These are phyloP conservation scores for Hymenoscyphus repandus DNA, from an alignment of 2,329 filamentous ascomycete genomes.

Conservation along the genomic window DNA sequence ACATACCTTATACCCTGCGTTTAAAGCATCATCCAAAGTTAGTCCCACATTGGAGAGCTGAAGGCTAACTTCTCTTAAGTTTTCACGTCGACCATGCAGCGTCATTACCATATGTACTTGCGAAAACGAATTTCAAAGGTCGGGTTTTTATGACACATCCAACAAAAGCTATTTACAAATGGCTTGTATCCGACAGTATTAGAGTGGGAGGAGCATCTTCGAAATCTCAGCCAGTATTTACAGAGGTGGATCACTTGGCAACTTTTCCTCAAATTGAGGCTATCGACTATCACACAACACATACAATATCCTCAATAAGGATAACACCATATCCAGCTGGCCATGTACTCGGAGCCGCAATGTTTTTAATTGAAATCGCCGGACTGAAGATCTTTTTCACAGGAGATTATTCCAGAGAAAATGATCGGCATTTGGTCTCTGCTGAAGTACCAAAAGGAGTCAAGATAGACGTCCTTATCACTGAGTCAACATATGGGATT, in stretches of 20 bases:
- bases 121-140: constrained; percentile 96
- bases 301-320: constrained; percentile 92
- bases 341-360: constrained; percentile 95
- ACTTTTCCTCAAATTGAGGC: constrained; percentile 94
- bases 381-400: constrained; percentile 97
- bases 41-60: neutral
- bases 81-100: constrained; percentile 99
- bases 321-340: constrained; percentile 97
- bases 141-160: constrained; percentile 99
- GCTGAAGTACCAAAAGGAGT: constrained; percentile 83
- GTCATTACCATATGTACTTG: constrained; percentile 92
- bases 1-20: constrained; percentile 23
- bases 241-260: constrained; percentile 88
- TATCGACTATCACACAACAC: constrained; percentile 96
- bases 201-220: constrained; percentile 73
- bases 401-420: constrained; percentile 93
- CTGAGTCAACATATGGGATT: constrained; percentile 95
- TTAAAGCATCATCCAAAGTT: constrained; percentile 2
- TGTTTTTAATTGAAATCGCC: constrained; percentile 97
- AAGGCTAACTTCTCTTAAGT: constrained; percentile 46
- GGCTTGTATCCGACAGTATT: constrained; percentile 96
- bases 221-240: constrained; percentile 74
- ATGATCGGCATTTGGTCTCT: constrained; percentile 91
- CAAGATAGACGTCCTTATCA: constrained; percentile 94
- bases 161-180: constrained; percentile 99